Conservation (phyloP, 1,284 basidiomycete species). For the Paramarasmius palmivorus region DNA sequence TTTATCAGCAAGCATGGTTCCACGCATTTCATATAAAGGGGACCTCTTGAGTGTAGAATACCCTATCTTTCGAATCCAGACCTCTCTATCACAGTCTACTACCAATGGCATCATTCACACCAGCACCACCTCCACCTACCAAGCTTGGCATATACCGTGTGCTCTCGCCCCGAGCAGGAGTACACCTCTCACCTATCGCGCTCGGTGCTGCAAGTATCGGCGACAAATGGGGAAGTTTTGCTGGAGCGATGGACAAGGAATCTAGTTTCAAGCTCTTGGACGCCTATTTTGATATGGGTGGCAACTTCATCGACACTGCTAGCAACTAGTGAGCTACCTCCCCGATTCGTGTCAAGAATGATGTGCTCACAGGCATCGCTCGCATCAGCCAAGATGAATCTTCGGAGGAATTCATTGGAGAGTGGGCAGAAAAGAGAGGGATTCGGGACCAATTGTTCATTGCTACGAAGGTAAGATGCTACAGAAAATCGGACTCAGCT, state of each 20-base stretch:
- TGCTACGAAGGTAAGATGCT: conserved; percentile 48
- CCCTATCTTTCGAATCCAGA: too few species aligned
- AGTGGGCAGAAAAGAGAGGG: conserved; percentile 51
- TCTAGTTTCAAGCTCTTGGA: conserved; percentile 49
- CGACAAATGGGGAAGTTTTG: conserved; percentile 26
- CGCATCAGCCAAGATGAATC: conserved; percentile 44
- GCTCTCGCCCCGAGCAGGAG: neutral
- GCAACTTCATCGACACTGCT: conserved; percentile 58
- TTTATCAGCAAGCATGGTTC: too few species aligned
- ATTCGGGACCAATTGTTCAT: conserved; percentile 57
- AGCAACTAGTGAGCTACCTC: conserved; percentile 44
- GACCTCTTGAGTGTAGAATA: too few species aligned
- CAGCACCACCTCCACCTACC: neutral
- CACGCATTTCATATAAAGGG: too few species aligned
- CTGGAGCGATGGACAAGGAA: conserved; percentile 44
- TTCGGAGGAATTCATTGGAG: conserved; percentile 54
- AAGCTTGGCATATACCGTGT: conserved; percentile 1
- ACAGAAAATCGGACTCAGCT: neutral
- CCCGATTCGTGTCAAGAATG: neutral
- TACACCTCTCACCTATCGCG: conserved; percentile 33
- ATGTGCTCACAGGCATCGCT: neutral
- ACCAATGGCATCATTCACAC: too few species aligned
- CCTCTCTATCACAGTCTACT: too few species aligned
- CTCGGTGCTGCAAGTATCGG: conserved; percentile 58
- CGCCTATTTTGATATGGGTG: conserved; percentile 46